Conservation (phyloP, 2,329 filamentous ascomycete genomes). For the Hortaea sp. region DNA sequence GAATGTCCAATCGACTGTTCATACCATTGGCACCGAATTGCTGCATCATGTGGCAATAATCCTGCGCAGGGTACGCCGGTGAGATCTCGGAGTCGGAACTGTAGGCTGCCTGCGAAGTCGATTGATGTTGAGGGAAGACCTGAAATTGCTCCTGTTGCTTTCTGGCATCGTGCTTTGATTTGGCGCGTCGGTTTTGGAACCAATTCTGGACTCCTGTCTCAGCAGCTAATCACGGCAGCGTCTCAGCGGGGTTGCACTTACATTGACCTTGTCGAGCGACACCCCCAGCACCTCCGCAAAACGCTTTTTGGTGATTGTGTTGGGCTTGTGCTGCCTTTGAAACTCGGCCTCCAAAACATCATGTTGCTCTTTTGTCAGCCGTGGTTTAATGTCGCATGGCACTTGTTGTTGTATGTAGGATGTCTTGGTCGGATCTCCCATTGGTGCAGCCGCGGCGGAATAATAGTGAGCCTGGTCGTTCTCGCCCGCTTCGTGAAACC, state of each 20-base stretch:
- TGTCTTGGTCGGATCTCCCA: neutral
- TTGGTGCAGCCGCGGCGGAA: neutral
- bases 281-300: slow-evolving; percentile 39
- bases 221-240: slow-evolving; percentile 12
- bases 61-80: slow-evolving; percentile 19
- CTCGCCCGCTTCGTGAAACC: slow-evolving; percentile 1
- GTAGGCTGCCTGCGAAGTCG: slow-evolving; percentile 4
- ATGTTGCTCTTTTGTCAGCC: slow-evolving; percentile 44
- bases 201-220: slow-evolving; percentile 35
- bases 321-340: slow-evolving; percentile 39
- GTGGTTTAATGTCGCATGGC: slow-evolving; percentile 38
- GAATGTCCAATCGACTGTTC: slow-evolving; percentile 2
- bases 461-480: slow-evolving; percentile 1
- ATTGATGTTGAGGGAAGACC: slow-evolving; percentile 13
- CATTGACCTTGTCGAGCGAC: slow-evolving; percentile 44
- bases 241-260: slow-evolving; percentile 22
- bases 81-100: slow-evolving; percentile 23
- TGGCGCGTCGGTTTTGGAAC: slow-evolving; percentile 45
- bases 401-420: slow-evolving; percentile 14
- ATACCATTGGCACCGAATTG: slow-evolving; percentile 9
- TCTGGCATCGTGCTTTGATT: slow-evolving; percentile 43
- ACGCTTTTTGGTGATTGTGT: slow-evolving; percentile 40
- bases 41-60: slow-evolving; percentile 24
- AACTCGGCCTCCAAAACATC: slow-evolving; percentile 43
- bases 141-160: slow-evolving; percentile 28